Evolutionary conservation across 305 asterid genomes (phyloP).

Genomic region (Fraxinus velutina): DNA sequence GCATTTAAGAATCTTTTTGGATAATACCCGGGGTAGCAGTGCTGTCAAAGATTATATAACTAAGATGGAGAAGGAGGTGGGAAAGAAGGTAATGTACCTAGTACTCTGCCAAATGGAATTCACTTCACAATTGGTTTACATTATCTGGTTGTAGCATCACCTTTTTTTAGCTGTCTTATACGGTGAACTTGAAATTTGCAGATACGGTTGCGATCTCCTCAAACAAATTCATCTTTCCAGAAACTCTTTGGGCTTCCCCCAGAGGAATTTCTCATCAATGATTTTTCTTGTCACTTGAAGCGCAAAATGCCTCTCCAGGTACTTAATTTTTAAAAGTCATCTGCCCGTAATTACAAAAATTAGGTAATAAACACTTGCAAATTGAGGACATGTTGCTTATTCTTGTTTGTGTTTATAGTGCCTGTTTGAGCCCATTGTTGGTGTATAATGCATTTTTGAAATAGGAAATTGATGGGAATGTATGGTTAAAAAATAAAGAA

Average conservation of each 20-base stretch:
- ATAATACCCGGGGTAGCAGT: conserved; percentile 66
- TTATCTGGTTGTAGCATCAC: neutral
- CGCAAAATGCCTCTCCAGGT: conserved; percentile 99
- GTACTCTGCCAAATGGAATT: conserved; percentile 18
- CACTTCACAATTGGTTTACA: conserved; percentile 14
- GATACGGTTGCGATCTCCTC: conserved; percentile 92
- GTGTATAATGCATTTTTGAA: too few species aligned
- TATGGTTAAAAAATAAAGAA: too few species aligned
- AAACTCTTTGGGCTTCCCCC: conserved; percentile 91
- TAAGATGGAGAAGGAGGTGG: conserved; percentile 97
- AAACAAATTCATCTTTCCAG: conserved; percentile 90
- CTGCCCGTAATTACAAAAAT: neutral
- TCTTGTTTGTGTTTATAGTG: conserved; percentile 13
- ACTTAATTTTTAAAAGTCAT: conserved; percentile 14
- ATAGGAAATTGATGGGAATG: too few species aligned
- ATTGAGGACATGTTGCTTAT: conserved; percentile 12
- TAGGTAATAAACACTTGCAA: neutral
- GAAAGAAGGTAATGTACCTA: conserved; percentile 67
- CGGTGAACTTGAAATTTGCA: conserved; percentile 29
- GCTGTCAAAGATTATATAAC: conserved; percentile 72
- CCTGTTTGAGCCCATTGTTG: too few species aligned
- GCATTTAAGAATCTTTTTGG: conserved; percentile 83
- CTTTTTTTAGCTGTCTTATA: conserved; percentile 20
- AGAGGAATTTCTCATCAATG: conserved; percentile 94
- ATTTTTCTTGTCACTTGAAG: conserved; percentile 89